Percentiles rank a stretch among this genome's conserved stretches.
Conservation (phyloP, 345 rosid genomes). For the Orychophragmus violaceus region DNA sequence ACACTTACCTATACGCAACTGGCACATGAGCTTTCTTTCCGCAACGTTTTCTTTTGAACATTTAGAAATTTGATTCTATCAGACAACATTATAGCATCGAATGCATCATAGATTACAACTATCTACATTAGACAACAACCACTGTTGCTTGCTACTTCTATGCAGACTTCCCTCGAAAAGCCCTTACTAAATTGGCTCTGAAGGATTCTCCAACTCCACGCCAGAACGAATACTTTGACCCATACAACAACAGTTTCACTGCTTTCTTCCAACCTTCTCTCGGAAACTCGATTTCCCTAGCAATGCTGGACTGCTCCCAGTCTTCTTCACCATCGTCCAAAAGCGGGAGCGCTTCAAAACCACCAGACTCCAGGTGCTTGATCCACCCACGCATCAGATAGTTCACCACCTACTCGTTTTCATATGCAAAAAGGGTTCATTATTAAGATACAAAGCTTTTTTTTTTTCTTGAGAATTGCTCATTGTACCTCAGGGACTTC, state of each 20-base stretch:
- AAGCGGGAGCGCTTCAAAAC: conserved; percentile 55
- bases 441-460: neutral
- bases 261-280: conserved; percentile 57
- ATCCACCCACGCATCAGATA: conserved; percentile 83
- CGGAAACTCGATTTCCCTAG: conserved; percentile 54
- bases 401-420: conserved; percentile 64
- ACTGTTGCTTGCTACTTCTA: conserved; percentile 9
- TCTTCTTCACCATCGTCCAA: conserved; percentile 40
- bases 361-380: conserved; percentile 59
- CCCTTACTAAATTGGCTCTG: conserved; percentile 6
- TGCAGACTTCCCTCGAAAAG: conserved; percentile 3
- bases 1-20: too few species aligned
- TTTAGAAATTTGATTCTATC: neutral
- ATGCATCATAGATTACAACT: conserved; percentile 10
- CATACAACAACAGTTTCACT: conserved; percentile 44
- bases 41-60: neutral
- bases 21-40: neutral
- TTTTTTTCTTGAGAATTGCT: conserved; percentile 45
- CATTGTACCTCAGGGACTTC: conserved; percentile 92
- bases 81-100: neutral
- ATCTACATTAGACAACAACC: conserved; percentile 9
- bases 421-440: conserved; percentile 13
- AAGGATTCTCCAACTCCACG: conserved; percentile 33
- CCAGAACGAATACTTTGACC: conserved; percentile 53
- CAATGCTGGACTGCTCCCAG: conserved; percentile 29